Conservation (phyloP, 1,284 basidiomycete species). For the Pseudozyma sp. region DNA sequence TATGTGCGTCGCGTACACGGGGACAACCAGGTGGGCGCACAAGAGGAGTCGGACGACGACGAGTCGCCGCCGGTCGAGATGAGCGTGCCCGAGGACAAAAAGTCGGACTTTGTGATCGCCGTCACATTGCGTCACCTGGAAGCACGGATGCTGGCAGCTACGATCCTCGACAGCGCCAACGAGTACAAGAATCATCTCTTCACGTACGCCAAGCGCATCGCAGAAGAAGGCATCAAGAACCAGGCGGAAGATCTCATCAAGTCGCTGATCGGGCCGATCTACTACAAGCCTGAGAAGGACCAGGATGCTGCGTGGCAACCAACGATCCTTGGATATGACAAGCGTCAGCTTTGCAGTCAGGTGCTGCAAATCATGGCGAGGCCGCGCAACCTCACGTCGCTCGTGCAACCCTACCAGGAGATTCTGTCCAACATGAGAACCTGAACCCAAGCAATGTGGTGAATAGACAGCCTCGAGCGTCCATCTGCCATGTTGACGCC, state of each 20-base stretch:
- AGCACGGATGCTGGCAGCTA: conserved; percentile 60
- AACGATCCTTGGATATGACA: conserved; percentile 44
- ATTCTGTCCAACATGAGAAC: conserved; percentile 43
- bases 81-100: conserved; percentile 47
- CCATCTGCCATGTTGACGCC: too few species aligned
- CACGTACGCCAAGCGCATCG: conserved; percentile 58
- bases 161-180: conserved; percentile 57
- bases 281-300: conserved; percentile 54
- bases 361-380: conserved; percentile 51
- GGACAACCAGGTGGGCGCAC: conserved; percentile 33
- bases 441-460: not conserved
- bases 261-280: conserved; percentile 63
- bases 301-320: conserved; percentile 38
- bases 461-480: too few species aligned
- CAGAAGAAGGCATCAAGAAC: conserved; percentile 62
- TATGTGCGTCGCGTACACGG: conserved; percentile 45
- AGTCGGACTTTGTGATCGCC: conserved; percentile 50
- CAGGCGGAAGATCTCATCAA: conserved; percentile 65
- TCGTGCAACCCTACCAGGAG: conserved; percentile 51
- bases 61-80: conserved; percentile 34
- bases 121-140: conserved; percentile 64
- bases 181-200: conserved; percentile 61
- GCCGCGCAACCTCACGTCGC: conserved; percentile 41
- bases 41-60: conserved; percentile 41
- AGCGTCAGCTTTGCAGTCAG: conserved; percentile 41